These are phyloP conservation scores for Serpula lacrymans DNA, from an alignment of 768 basidiomycete species.

Conservation along the genomic window DNA sequence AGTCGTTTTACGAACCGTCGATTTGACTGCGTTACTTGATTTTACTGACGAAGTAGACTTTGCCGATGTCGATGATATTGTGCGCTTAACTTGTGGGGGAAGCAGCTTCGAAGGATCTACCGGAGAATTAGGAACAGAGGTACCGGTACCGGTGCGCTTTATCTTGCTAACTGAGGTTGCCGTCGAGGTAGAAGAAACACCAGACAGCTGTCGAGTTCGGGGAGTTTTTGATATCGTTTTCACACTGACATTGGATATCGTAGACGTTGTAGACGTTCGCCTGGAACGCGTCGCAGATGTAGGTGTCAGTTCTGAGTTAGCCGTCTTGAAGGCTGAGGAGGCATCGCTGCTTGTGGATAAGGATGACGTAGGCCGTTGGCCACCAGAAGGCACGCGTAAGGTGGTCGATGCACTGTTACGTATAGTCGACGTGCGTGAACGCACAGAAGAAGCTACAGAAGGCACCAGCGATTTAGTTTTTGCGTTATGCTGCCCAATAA, in stretches of 20 bases:
- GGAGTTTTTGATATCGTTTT: constrained; percentile 14
- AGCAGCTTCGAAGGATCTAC: constrained; percentile 9
- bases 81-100: constrained; percentile 7
- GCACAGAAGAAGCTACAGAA: background rate
- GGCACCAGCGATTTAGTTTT: no score
- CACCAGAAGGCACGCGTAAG: background rate
- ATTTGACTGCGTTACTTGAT: no score
- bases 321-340: constrained; percentile 44
- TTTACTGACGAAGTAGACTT: constrained; percentile 23
- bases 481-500: no score
- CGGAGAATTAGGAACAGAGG: background rate
- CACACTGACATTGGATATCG: constrained; percentile 26
- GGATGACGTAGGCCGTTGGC: constrained; percentile 14
- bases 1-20: constrained; percentile 6
- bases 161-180: background rate
- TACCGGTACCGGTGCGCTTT: constrained; percentile 9
- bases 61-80: constrained; percentile 24
- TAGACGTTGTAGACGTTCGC: constrained; percentile 28
- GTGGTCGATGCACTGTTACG: background rate
- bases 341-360: constrained; percentile 33
- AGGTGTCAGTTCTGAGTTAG: constrained; percentile 34
- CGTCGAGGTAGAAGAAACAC: constrained; percentile 17
- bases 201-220: constrained; percentile 11
- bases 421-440: background rate
- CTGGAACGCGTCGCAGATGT: constrained; percentile 29